These are phyloP conservation scores for Saccharomyces pastorianus DNA, from an alignment of 1,139 yeast species.

Conservation along the genomic window DNA sequence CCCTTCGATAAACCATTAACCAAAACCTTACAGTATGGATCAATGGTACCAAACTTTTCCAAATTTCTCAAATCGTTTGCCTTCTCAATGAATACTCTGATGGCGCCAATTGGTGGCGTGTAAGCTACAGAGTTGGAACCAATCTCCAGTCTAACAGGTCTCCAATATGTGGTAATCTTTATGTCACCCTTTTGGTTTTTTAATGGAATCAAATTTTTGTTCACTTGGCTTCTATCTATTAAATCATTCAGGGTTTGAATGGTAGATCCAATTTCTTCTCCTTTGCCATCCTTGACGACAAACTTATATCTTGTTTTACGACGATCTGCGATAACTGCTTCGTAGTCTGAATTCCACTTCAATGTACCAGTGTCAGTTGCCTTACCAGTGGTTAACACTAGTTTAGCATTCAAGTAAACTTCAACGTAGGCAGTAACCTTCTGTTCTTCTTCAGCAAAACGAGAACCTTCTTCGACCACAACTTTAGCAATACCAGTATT, in stretches of 20 bases:
- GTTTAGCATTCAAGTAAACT: conserved; percentile 52
- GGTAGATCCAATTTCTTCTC: conserved; percentile 52
- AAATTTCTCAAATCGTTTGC: conserved; percentile 74
- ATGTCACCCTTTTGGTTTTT: conserved; percentile 61
- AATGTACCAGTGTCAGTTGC: conserved; percentile 61
- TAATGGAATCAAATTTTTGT: conserved; percentile 67
- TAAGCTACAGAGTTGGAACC: conserved; percentile 69
- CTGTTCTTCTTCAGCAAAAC: conserved; percentile 29
- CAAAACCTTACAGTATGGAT: conserved; percentile 79
- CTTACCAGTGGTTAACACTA: conserved; percentile 47
- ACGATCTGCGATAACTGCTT: conserved; percentile 68
- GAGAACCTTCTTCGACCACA: conserved; percentile 19
- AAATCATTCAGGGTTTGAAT: conserved; percentile 60
- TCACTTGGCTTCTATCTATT: conserved; percentile 70
- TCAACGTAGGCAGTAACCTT: conserved; percentile 61
- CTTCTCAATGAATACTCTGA: conserved; percentile 62
- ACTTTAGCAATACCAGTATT: conserved; percentile 80
- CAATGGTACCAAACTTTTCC: conserved; percentile 83
- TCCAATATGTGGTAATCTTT: conserved; percentile 66
- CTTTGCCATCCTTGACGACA: conserved; percentile 55
- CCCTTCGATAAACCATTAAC: conserved; percentile 70
- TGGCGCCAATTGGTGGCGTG: conserved; percentile 87
- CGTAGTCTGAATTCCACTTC: conserved; percentile 56
- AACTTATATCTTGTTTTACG: conserved; percentile 60
- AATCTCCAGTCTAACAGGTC: conserved; percentile 67